These are phyloP conservation scores for Colletotrichum tropicicola DNA, from an alignment of 2,329 filamentous ascomycete species.

Conservation along the genomic window DNA sequence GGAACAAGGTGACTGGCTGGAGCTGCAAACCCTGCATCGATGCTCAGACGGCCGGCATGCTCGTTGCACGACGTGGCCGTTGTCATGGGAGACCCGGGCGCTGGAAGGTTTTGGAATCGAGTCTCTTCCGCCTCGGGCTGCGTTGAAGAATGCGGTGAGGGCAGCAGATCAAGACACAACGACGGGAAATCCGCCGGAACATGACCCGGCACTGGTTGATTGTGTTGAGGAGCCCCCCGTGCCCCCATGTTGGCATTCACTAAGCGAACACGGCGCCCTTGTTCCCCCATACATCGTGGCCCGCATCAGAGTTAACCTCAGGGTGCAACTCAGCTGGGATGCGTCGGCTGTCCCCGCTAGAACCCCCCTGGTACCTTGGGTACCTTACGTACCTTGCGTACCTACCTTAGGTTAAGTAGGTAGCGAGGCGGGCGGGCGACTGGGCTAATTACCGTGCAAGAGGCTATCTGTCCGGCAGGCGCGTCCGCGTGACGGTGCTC, in stretches of 20 bases:
- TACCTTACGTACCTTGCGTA: too few relatives aligned
- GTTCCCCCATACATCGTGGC: constrained; percentile 3
- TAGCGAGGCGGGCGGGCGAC: too few relatives aligned
- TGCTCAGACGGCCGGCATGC: background rate
- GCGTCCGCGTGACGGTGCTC: too few relatives aligned
- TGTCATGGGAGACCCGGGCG: constrained; percentile 23
- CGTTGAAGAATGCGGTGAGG: constrained; percentile 18
- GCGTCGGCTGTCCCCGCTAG: constrained; percentile 15
- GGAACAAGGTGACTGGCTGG: constrained; percentile 1
- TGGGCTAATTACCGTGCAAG: background rate
- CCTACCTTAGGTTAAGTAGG: too few relatives aligned
- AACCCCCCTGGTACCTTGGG: too few relatives aligned
- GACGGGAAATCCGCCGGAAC: background rate
- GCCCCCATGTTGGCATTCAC: background rate
- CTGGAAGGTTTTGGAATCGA: constrained; percentile 16
- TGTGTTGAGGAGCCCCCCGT: constrained; percentile 3
- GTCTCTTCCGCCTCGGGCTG: too few relatives aligned
- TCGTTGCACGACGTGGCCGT: constrained; percentile 4
- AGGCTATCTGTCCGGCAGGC: too few relatives aligned
- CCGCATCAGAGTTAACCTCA: background rate
- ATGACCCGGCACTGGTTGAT: background rate
- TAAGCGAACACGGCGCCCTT: constrained; percentile 12
- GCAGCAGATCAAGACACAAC: background rate
- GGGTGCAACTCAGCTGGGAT: constrained; percentile 8
- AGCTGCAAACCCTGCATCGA: constrained; percentile 25